Percentiles rank a stretch among this genome's conserved stretches.
Conservation (phyloP, 2,329 filamentous ascomycete genomes). For the Colletotrichum sp. region DNA sequence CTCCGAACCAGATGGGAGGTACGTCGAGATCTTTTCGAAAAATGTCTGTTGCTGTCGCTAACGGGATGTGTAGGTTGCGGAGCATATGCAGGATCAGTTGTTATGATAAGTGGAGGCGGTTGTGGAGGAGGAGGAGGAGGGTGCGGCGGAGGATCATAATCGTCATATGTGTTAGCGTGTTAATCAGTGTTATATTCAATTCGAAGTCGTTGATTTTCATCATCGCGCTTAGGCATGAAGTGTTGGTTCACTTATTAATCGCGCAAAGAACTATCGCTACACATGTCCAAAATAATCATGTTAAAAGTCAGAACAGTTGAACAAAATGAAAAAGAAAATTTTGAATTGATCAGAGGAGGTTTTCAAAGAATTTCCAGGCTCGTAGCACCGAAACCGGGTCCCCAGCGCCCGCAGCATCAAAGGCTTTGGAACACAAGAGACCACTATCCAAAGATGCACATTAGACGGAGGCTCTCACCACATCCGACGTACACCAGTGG, state of each 20-base stretch:
- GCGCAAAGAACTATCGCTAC: neutral
- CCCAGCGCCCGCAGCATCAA: neutral
- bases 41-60: neutral
- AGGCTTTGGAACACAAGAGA: neutral
- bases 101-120: neutral
- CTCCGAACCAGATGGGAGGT: neutral
- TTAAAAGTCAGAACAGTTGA: neutral
- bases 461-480: neutral
- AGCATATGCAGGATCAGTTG: neutral
- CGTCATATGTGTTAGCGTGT: fast-evolving
- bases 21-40: neutral
- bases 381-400: neutral
- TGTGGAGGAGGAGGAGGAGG: neutral
- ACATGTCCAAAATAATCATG: fast-evolving
- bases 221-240: fast-evolving
- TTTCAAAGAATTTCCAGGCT: neutral
- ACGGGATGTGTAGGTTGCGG: neutral
- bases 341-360: neutral
- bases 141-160: neutral
- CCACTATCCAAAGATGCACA: neutral
- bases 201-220: neutral
- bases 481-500: neutral
- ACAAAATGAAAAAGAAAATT: neutral
- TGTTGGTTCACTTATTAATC: neutral
- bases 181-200: neutral